Conservation (phyloP, 2,329 filamentous ascomycete genomes). For the Pseudogymnoascus sp. region DNA sequence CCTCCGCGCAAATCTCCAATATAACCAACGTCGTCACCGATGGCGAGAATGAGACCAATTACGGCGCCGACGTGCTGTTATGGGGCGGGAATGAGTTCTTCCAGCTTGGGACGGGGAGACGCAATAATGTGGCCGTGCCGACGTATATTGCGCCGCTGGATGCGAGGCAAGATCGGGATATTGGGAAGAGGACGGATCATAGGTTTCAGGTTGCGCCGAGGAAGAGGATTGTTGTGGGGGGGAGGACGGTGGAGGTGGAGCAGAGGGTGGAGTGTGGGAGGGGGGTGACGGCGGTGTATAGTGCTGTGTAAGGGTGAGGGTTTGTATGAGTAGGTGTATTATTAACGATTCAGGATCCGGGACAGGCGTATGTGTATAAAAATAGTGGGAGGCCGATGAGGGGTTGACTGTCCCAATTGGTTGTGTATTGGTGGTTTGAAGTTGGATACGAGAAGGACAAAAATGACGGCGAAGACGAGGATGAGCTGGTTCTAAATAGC, state of each 20-base stretch:
- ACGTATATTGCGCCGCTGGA: slow-evolving; percentile 73
- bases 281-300: slow-evolving; percentile 71
- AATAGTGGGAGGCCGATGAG: background rate
- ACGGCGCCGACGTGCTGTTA: slow-evolving; percentile 80
- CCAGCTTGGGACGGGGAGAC: slow-evolving; percentile 84
- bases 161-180: slow-evolving; percentile 49
- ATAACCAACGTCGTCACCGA: slow-evolving; percentile 56
- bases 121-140: slow-evolving; percentile 69
- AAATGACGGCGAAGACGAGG: background rate
- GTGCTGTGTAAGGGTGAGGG: background rate
- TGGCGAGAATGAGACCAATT: slow-evolving; percentile 67
- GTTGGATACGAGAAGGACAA: background rate
- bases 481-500: background rate
- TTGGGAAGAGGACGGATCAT: slow-evolving; percentile 57
- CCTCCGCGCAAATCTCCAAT: slow-evolving; percentile 75
- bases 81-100: slow-evolving; percentile 95
- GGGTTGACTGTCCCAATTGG: background rate
- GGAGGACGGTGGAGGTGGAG: slow-evolving; percentile 66
- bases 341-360: background rate
- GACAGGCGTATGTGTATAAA: background rate
- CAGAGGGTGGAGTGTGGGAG: slow-evolving; percentile 84
- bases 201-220: slow-evolving; percentile 74
- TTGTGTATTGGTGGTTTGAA: background rate
- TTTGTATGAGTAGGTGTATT: background rate
- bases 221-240: slow-evolving; percentile 59